Conservation (phyloP, 2,329 filamentous ascomycete species). For the Delphinella strobiligena region DNA sequence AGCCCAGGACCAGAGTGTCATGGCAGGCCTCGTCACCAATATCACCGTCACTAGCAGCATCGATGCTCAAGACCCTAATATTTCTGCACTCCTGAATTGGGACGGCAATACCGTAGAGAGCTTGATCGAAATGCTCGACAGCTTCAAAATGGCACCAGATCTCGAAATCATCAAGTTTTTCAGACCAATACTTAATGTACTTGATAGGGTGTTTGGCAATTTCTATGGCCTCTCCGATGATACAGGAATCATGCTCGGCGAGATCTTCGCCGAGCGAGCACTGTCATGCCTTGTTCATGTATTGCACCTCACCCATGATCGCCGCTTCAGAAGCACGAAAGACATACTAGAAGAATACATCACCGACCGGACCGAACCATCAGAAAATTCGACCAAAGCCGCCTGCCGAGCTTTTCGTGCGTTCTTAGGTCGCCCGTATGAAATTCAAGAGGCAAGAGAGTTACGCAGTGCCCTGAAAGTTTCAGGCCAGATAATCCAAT, state of each 20-base stretch:
- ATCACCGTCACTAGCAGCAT: constrained; percentile 55
- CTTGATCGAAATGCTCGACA: constrained; percentile 47
- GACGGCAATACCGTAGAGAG: constrained; percentile 28
- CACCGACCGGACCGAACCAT: constrained; percentile 1
- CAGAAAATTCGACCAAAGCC: constrained; percentile 6
- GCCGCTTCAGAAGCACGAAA: constrained; percentile 9
- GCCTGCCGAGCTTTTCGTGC: constrained; percentile 9
- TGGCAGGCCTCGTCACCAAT: constrained; percentile 54
- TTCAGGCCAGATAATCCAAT: constrained; percentile 9
- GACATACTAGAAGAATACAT: constrained; percentile 8
- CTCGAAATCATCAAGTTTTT: constrained; percentile 95
- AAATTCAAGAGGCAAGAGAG: constrained; percentile 10
- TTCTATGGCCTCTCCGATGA: constrained; percentile 7
- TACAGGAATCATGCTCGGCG: constrained; percentile 4
- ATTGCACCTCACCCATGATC: constrained; percentile 9
- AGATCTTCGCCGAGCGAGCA: constrained; percentile 7
- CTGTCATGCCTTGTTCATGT: constrained; percentile 9
- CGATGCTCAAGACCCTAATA: constrained; percentile 50
- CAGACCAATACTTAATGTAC: constrained; percentile 24
- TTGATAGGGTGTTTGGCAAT: constrained; percentile 6
- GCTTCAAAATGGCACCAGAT: constrained; percentile 86
- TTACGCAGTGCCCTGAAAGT: constrained; percentile 11
- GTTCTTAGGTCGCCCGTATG: constrained; percentile 9
- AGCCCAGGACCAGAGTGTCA: constrained; percentile 43
- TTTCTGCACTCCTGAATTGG: constrained; percentile 80